These are phyloP conservation scores for Gautieria morchelliformis DNA, from an alignment of 768 basidiomycete species.

Conservation along the genomic window DNA sequence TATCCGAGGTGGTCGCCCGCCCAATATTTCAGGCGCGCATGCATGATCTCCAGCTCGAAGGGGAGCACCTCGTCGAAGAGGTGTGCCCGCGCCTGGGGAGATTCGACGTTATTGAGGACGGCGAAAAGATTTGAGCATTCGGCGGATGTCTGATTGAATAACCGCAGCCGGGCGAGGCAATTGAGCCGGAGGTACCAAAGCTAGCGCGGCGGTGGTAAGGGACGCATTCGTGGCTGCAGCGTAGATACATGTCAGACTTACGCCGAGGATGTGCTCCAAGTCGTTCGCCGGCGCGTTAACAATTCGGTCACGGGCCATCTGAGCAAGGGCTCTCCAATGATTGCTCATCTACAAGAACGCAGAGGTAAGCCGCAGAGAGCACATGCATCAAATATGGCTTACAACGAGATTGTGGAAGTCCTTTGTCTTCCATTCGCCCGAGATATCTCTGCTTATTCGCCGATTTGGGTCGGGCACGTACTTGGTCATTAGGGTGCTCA, in stretches of 20 bases:
- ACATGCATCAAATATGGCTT: conserved; percentile 25
- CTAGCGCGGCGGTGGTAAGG: conserved; percentile 25
- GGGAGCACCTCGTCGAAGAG: conserved; percentile 51
- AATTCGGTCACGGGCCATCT: conserved; percentile 73
- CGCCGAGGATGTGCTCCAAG: conserved; percentile 51
- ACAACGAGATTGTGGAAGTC: conserved; percentile 79
- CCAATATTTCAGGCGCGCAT: conserved; percentile 73
- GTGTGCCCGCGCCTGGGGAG: conserved; percentile 41
- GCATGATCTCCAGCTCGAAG: conserved; percentile 55
- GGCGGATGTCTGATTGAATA: conserved; percentile 81
- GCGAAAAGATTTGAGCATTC: conserved; percentile 76
- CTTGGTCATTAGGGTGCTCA: conserved; percentile 74
- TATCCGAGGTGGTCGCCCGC: conserved; percentile 72
- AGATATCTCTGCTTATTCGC: conserved; percentile 62
- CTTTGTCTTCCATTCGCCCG: conserved; percentile 61
- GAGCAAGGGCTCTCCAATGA: conserved; percentile 78
- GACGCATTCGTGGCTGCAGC: background rate
- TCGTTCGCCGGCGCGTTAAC: conserved; percentile 65
- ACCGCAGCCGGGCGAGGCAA: conserved; percentile 66
- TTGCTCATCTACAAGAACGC: conserved; percentile 61
- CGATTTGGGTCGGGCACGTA: conserved; percentile 70
- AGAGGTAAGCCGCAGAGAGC: conserved; percentile 3
- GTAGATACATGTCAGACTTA: conserved; percentile 27
- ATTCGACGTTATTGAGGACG: conserved; percentile 52
- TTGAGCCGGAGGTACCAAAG: conserved; percentile 81